These are phyloP conservation scores for Boletus reticuloceps DNA, from an alignment of 768 basidiomycete species.

Conservation along the genomic window DNA sequence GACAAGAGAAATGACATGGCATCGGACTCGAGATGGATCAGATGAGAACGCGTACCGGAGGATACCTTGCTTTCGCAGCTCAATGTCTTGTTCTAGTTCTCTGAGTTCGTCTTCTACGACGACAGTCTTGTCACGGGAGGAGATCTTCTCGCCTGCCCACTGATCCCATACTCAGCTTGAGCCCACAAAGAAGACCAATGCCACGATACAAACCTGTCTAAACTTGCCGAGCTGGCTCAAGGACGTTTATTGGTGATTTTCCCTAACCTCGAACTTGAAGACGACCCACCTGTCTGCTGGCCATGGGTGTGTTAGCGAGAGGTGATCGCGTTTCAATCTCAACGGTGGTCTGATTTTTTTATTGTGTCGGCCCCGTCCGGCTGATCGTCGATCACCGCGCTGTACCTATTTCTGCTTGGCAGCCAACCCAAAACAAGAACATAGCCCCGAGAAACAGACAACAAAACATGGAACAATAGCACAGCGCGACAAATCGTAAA, in stretches of 20 bases:
- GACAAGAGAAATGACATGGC: neutral
- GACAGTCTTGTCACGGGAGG: slow-evolving; percentile 75
- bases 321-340: neutral
- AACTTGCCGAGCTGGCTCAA: slow-evolving; percentile 65
- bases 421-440: neutral
- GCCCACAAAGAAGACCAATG: neutral
- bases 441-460: neutral
- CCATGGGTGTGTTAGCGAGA: slow-evolving; percentile 41
- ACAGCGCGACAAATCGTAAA: neutral
- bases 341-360: slow-evolving; percentile 11
- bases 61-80: slow-evolving; percentile 71
- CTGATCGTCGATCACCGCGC: slow-evolving; percentile 5
- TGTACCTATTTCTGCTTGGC: too few relatives aligned
- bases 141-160: slow-evolving; percentile 91
- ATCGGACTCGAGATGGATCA: neutral
- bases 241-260: neutral
- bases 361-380: slow-evolving; percentile 15
- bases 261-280: neutral
- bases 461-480: too few relatives aligned
- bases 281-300: slow-evolving; percentile 58
- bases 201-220: slow-evolving; percentile 54
- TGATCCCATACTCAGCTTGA: slow-evolving; percentile 32
- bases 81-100: slow-evolving; percentile 82
- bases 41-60: slow-evolving; percentile 50
- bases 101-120: slow-evolving; percentile 71